These are phyloP conservation scores for Purpureocillium takamizusanense DNA, from an alignment of 2,329 filamentous ascomycete species.

Conservation along the genomic window DNA sequence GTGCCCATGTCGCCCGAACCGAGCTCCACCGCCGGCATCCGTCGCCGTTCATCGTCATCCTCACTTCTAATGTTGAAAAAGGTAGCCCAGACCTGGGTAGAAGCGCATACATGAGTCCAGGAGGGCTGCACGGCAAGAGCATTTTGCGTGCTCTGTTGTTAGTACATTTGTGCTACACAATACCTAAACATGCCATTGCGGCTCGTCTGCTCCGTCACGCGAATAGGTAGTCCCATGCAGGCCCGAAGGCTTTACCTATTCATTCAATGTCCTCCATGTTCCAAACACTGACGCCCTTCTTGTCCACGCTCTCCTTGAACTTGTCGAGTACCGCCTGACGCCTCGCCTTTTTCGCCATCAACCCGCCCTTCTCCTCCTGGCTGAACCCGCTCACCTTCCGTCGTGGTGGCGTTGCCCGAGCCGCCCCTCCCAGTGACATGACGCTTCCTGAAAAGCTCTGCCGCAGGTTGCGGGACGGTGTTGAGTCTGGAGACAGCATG, in stretches of 20 bases:
- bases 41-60: too few species aligned
- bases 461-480: conserved; percentile 30
- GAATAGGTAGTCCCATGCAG: background rate
- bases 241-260: conserved; percentile 2
- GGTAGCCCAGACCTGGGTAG: too few species aligned
- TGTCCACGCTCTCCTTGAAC: conserved; percentile 39
- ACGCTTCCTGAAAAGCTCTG: conserved; percentile 24
- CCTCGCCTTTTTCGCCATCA: conserved; percentile 45
- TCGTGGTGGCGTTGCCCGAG: conserved; percentile 36
- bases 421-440: conserved; percentile 32
- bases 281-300: conserved; percentile 41
- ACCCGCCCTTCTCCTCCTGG: conserved; percentile 45
- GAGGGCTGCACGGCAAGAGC: too few species aligned
- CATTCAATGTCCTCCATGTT: conserved; percentile 39
- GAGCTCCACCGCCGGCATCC: background rate
- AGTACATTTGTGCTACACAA: background rate
- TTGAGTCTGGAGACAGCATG: conserved; percentile 34
- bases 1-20: background rate
- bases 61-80: too few species aligned
- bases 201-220: background rate
- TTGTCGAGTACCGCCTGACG: conserved; percentile 43
- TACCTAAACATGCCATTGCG: background rate
- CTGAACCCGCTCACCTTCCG: conserved; percentile 56
- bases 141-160: too few species aligned
- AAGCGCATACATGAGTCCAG: too few species aligned